Conservation (phyloP, 768 basidiomycete genomes). For the Tephrocybe sp. region DNA sequence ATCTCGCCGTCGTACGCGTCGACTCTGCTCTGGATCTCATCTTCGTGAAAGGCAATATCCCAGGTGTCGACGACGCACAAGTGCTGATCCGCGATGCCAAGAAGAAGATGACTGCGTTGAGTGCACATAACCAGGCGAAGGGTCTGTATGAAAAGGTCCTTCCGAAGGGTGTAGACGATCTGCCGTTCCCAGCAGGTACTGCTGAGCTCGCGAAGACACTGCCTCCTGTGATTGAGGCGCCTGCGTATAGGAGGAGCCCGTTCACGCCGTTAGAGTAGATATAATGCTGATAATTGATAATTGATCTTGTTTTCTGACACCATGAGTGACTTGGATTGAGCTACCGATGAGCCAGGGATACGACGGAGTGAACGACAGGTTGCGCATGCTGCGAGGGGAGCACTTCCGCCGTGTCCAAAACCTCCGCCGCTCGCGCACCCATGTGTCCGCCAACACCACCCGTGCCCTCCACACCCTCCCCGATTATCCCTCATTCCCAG, state of each 20-base stretch:
- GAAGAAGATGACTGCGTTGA: conserved; percentile 70
- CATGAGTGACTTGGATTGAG: background rate
- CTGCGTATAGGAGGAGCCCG: conserved; percentile 72
- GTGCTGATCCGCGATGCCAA: conserved; percentile 87
- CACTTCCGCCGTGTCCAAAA: conserved; percentile 68
- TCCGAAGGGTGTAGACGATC: conserved; percentile 75
- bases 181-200: conserved; percentile 94
- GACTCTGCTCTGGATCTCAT: conserved; percentile 85
- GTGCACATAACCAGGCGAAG: conserved; percentile 63
- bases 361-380: conserved; percentile 41
- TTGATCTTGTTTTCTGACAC: background rate
- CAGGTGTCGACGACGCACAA: conserved; percentile 85
- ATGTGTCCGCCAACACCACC: conserved; percentile 25
- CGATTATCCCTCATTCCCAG: background rate
- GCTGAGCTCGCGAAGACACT: conserved; percentile 65
- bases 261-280: conserved; percentile 69
- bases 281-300: conserved; percentile 2
- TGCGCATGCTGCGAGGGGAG: conserved; percentile 64
- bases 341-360: conserved; percentile 12
- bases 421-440: conserved; percentile 33
- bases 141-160: conserved; percentile 75
- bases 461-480: conserved; percentile 3
- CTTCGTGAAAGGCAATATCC: conserved; percentile 88
- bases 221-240: conserved; percentile 67
- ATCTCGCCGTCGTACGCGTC: conserved; percentile 84